These are phyloP conservation scores for Tetracladium setigerum DNA, from an alignment of 495 filamentous ascomycete species.

Conservation along the genomic window DNA sequence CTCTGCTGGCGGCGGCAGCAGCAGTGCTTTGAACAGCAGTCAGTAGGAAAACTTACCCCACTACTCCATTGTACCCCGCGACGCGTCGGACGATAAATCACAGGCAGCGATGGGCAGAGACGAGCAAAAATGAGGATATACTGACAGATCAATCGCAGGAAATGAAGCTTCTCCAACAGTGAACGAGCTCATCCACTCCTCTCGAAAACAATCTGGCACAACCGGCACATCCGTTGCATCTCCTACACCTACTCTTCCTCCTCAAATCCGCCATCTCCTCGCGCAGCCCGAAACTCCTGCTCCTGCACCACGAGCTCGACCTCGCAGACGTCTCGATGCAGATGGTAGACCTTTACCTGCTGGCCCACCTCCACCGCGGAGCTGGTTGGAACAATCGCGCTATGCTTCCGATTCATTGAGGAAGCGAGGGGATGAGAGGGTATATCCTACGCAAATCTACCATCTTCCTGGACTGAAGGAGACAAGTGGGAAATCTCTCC, in stretches of 20 bases:
- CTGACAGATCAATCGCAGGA: conserved; percentile 13
- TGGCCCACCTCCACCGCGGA: conserved; percentile 64
- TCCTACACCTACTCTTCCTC: conserved; percentile 35
- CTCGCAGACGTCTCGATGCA: conserved; percentile 27
- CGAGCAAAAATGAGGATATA: conserved; percentile 17
- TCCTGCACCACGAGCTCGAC: conserved; percentile 15
- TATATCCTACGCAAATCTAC: conserved; percentile 20
- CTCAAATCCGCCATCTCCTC: conserved; percentile 49
- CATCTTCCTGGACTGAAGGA: conserved; percentile 37
- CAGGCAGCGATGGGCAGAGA: conserved; percentile 2
- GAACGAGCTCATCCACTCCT: conserved; percentile 41
- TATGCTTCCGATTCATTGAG: conserved; percentile 9
- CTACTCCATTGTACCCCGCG: conserved; percentile 7
- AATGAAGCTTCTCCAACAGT: conserved; percentile 27
- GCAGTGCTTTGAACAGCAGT: conserved; percentile 13
- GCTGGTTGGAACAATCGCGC: conserved; percentile 49
- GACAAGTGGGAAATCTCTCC: conserved; percentile 37
- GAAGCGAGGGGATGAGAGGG: conserved; percentile 16
- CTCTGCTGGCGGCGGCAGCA: too few species aligned
- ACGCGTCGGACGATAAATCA: not conserved
- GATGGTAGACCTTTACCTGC: conserved; percentile 42
- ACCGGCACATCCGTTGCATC: conserved; percentile 7
- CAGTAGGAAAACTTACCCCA: conserved; percentile 5
- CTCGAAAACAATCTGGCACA: conserved; percentile 32
- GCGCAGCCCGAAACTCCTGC: conserved; percentile 54